phyloP scores from a whole-genome alignment of 768 basidiomycete species.

The Galerina marginata region DNA sequence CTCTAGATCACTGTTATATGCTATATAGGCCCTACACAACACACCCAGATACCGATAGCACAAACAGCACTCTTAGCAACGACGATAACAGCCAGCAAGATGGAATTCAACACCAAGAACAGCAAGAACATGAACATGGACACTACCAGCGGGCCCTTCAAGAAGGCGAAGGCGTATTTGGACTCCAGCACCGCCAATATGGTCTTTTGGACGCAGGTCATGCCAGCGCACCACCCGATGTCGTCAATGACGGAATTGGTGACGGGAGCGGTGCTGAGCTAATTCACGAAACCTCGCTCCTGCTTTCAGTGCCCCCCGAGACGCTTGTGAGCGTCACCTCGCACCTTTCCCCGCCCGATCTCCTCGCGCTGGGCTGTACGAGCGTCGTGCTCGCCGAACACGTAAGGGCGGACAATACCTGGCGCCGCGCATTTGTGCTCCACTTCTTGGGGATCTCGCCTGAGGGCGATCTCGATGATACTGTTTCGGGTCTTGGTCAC shows the following conservation, averaged over 20 bases:
- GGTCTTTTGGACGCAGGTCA: too few relatives aligned
- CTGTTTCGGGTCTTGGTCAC: background rate
- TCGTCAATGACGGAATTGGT: too few relatives aligned
- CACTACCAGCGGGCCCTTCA: constrained; percentile 7
- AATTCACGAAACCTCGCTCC: background rate
- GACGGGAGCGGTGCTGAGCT: too few relatives aligned
- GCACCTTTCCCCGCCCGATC: constrained; percentile 66
- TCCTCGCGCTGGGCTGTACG: constrained; percentile 62
- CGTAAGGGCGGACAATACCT: constrained; percentile 79
- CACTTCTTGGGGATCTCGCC: constrained; percentile 69
- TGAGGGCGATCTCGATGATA: constrained; percentile 47
- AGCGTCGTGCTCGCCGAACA: constrained; percentile 61
- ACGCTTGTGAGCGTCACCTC: constrained; percentile 80
- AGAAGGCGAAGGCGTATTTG: constrained; percentile 29
- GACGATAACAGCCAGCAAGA: constrained; percentile 44
- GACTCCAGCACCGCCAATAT: too few relatives aligned
- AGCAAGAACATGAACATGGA: constrained; percentile 4
- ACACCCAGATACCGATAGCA: constrained; percentile 43
- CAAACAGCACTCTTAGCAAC: constrained; percentile 30
- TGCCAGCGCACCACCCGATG: too few relatives aligned
- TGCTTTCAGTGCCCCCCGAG: constrained; percentile 67
- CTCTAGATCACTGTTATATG: constrained; percentile 61
- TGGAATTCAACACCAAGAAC: constrained; percentile 42
- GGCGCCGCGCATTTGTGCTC: constrained; percentile 74
- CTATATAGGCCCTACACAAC: constrained; percentile 56